Evolutionary conservation across 2,329 filamentous ascomycete species (phyloP).

Genomic region (Cytospora leucostoma): DNA sequence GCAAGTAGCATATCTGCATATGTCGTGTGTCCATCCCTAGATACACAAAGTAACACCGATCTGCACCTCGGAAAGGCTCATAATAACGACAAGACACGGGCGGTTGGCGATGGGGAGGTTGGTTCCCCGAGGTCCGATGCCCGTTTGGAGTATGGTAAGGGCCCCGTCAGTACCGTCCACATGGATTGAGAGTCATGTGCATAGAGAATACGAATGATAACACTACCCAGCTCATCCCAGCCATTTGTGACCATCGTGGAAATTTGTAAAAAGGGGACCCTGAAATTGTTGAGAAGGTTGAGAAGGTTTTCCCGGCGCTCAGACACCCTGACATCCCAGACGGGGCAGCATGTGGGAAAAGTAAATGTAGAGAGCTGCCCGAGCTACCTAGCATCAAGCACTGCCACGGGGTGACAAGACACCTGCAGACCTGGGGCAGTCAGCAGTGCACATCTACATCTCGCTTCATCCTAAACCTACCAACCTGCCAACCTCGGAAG

Average conservation of each 20-base stretch:
- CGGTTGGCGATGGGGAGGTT: not conserved
- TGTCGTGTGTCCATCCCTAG: not conserved
- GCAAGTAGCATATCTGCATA: not conserved
- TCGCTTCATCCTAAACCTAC: not conserved
- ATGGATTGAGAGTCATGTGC: constrained; percentile 12
- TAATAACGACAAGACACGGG: not conserved
- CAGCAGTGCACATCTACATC: not conserved
- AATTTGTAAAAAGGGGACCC: not conserved
- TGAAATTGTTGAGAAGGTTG: not conserved
- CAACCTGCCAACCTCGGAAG: not conserved
- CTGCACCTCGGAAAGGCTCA: constrained; percentile 7
- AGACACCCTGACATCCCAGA: not conserved
- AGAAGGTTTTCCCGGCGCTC: constrained; percentile 1
- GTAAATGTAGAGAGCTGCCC: not conserved
- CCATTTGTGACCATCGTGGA: not conserved
- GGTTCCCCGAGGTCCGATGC: not conserved
- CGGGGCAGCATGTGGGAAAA: not conserved
- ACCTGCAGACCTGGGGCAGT: not conserved
- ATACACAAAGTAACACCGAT: constrained; percentile 9
- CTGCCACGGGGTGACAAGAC: not conserved
- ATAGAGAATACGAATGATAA: not conserved
- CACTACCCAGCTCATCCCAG: not conserved
- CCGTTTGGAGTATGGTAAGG: constrained; percentile 1
- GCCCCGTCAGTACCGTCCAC: not conserved
- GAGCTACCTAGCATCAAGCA: not conserved